Base-by-base conservation (phyloP, 2,329 filamentous ascomycete genomes). In the Paracorniculantispora psalliotae region DNA sequence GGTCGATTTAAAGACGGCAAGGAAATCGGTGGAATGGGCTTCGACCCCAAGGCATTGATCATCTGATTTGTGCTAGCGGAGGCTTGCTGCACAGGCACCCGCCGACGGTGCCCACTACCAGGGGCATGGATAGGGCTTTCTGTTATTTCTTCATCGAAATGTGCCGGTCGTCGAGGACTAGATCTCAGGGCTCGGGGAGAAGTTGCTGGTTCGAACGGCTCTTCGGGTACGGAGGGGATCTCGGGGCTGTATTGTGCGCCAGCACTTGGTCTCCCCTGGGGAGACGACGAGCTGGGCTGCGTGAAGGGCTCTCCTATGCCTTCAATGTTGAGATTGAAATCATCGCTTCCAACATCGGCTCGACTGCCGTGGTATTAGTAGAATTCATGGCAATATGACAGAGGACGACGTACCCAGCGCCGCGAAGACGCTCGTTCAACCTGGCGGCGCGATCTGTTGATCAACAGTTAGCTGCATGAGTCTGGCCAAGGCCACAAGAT, bases 391-490 rank as follows among this genome's bases (percentile, higher is more conserved):
- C n/a, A n/a, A 12, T 19, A 12, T 39, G 6, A 25, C 23, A 8
- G 28, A 2, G 9, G n/a, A n/a, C 39, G 19, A 70, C 81, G 64
- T 77, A 86, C 84, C 83, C 82, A 44, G 84, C 84, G 62, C 85
- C 85, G 62, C 85, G 83, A 68, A 88, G 81, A 68, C 85, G 84
- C 73, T 85, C 79, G 63, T 84, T 82, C 74, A 87, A 79, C 67
- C 83, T 82, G 15, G 26, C 9, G 19, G 55, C 55, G 54, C 54
- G 54, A 33, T 46, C 54, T 49, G 30, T 41, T 17, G 12, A 19
- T 10, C 12, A 39, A 39, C 8, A 50, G n/a, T 57, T 33, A 57
- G 55, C 17, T 10, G 15, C n/a, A 30, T 44, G 17, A 19, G 10
- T 30, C 21, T 10, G 1, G 7, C 17, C 19, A 44, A 25, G 25